Percentiles rank a stretch among this genome's conserved stretches.
Conservation (phyloP, 2,329 filamentous ascomycete species). For the Colletotrichum sp. region DNA sequence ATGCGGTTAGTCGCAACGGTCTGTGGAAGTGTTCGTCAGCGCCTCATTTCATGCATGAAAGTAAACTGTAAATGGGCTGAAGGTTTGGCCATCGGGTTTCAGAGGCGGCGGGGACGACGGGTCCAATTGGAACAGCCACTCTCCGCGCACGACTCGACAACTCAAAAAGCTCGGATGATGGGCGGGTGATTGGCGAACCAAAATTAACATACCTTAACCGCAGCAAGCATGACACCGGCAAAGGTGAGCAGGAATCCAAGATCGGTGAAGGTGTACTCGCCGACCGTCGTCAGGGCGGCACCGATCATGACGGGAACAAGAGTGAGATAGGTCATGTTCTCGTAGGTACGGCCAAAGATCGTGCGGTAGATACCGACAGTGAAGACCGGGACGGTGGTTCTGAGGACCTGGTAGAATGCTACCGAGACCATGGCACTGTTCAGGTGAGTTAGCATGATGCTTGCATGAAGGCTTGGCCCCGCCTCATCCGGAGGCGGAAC, state of each 20-base stretch:
- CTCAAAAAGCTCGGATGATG: constrained; percentile 1
- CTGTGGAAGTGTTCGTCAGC: constrained; percentile 27
- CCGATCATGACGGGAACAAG: constrained; percentile 66
- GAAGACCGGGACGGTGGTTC: constrained; percentile 66
- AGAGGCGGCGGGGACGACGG: not conserved
- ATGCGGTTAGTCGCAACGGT: constrained; percentile 69
- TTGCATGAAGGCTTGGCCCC: not conserved
- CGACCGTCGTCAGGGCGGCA: constrained; percentile 63
- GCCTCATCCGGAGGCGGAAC: not conserved
- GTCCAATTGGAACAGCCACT: constrained; percentile 1
- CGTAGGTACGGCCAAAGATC: constrained; percentile 60
- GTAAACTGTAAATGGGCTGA: not conserved
- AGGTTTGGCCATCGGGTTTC: constrained; percentile 2
- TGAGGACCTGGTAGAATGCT: constrained; percentile 70
- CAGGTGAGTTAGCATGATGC: constrained; percentile 1
- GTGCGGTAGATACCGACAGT: constrained; percentile 66
- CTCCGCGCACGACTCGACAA: not conserved
- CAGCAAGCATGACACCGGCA: constrained; percentile 58
- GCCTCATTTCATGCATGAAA: not conserved
- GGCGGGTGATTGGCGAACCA: not conserved
- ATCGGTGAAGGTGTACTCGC: constrained; percentile 67
- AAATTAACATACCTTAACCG: constrained; percentile 50
- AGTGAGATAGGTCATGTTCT: constrained; percentile 61
- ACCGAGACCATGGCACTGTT: constrained; percentile 61
- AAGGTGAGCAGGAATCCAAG: constrained; percentile 61